Percentiles rank a stretch among this genome's conserved stretches.
phyloP scores from a whole-genome alignment of 2,329 filamentous ascomycete genomes.

The Curvularia verruculosa region DNA sequence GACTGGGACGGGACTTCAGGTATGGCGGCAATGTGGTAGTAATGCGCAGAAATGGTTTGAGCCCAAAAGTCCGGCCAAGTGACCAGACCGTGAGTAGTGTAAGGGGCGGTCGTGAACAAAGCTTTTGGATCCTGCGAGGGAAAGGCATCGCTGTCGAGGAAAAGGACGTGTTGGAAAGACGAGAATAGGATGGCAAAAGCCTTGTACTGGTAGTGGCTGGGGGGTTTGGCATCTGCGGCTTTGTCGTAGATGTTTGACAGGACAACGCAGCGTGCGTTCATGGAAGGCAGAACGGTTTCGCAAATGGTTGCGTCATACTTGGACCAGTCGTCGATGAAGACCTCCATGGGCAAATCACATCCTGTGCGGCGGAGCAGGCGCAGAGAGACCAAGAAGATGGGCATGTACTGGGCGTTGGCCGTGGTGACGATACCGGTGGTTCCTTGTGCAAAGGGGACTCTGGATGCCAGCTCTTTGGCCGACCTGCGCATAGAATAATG shows the following conservation, averaged over 20 bases:
- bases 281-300: constrained; percentile 44
- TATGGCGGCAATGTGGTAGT: constrained; percentile 54
- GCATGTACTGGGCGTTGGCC: constrained; percentile 56
- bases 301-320: constrained; percentile 51
- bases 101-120: constrained; percentile 61
- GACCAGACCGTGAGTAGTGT: constrained; percentile 59
- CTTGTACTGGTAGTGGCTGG: constrained; percentile 59
- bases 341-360: constrained; percentile 57
- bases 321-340: constrained; percentile 47
- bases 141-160: constrained; percentile 65
- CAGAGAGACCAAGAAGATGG: constrained; percentile 58
- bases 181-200: constrained; percentile 64
- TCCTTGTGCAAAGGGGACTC: constrained; percentile 48
- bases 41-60: constrained; percentile 51
- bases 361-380: constrained; percentile 60
- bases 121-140: constrained; percentile 54
- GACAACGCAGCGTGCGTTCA: constrained; percentile 50
- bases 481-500: constrained; percentile 32
- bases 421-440: constrained; percentile 60
- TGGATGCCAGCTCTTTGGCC: constrained; percentile 27
- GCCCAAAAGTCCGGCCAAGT: constrained; percentile 65
- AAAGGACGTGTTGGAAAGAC: constrained; percentile 64
- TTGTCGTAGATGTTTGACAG: constrained; percentile 35
- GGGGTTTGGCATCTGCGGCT: constrained; percentile 17
- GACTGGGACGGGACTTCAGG: constrained; percentile 38